Evolutionary conservation across 2,329 filamentous ascomycete genomes (phyloP).

Genomic region (Colletotrichum phormii): DNA sequence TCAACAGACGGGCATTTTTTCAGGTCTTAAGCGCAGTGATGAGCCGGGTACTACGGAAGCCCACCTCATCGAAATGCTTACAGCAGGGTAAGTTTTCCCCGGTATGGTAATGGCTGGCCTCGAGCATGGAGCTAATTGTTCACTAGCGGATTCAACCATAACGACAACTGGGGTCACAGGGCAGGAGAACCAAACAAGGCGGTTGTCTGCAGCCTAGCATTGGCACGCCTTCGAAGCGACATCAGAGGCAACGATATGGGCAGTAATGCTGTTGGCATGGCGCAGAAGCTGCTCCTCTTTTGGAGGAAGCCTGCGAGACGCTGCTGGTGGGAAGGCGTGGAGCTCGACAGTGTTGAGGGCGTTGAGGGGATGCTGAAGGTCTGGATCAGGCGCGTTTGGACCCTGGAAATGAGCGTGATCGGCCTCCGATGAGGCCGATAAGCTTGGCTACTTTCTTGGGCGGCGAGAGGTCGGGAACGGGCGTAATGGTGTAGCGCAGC

Average conservation of each 20-base stretch:
- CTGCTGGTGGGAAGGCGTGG: conserved; percentile 99
- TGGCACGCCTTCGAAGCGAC: conserved; percentile 92
- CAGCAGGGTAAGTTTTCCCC: conserved; percentile 84
- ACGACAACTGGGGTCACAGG: conserved; percentile 95
- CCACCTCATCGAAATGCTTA: conserved; percentile 99
- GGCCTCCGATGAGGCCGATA: conserved; percentile 72
- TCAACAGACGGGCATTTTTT: conserved; percentile 94
- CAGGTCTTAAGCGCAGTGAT: conserved; percentile 92
- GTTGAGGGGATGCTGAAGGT: conserved; percentile 94
- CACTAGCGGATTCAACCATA: conserved; percentile 90
- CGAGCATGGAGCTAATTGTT: conserved; percentile 29
- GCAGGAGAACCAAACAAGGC: conserved; percentile 99
- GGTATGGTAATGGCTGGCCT: not conserved
- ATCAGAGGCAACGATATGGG: conserved; percentile 83
- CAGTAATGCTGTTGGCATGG: conserved; percentile 92
- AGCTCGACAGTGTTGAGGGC: conserved; percentile 88
- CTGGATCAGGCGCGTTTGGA: conserved; percentile 99
- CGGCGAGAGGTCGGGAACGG: not conserved
- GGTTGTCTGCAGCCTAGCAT: conserved; percentile 94
- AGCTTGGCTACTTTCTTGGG: not conserved
- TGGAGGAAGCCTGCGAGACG: conserved; percentile 96
- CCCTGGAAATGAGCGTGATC: conserved; percentile 96
- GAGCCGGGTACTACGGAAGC: conserved; percentile 97
- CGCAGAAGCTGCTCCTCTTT: conserved; percentile 96
- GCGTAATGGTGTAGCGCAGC: conserved; percentile 15